Base-by-base conservation (phyloP, 163 green algal species). In the Coccomyxa subellipsoidea region DNA sequence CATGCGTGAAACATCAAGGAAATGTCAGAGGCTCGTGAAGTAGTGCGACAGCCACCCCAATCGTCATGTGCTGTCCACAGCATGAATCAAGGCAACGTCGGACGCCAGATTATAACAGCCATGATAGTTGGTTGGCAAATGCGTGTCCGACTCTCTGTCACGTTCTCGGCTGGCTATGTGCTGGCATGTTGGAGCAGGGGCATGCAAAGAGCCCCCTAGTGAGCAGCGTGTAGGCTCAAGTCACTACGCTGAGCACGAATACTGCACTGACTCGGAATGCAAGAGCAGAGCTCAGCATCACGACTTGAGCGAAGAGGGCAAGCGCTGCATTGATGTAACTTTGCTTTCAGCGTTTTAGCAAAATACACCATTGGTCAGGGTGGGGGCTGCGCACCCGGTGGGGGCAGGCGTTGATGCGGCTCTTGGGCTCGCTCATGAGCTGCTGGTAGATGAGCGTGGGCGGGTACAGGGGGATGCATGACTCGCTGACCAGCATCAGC, bases 401-500 rank as follows among this genome's bases (percentile, higher is more conserved):
- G 31, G 47, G 32, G 84, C 87, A 91, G 18, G 84, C 80, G 0
- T 76, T 72, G 23, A 91, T 84, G 0, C 87, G 80, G 66, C 59
- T 84, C 27, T 53, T 72, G 5, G 69, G 39, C 47, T 91, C 87
- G 3, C 36, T 36, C 25, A 85, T 84, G 18, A 89, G 76, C 80
- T 87, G 82, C 69, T 84, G 82, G 54, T 88, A 84, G 12, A 85
- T 47, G n/a, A 86, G 80, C 38, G 80, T 80, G 18, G 87, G 70
- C 6, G 87, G 87, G 76, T 87, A 88, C 34, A 91, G 59, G 7
- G 87, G 87, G 9, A 88, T 59, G 59, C 82, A 85, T 0, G 81
- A 79, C 81, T 89, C 87, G 27, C 82, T 88, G 29, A 91, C 76
- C 38, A 90, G 81, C 25, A 85, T 73, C 79, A 91, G 87, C n/a